phyloP scores from a whole-genome alignment of 1,284 basidiomycete species.

The Ustilago shanxiensis region DNA sequence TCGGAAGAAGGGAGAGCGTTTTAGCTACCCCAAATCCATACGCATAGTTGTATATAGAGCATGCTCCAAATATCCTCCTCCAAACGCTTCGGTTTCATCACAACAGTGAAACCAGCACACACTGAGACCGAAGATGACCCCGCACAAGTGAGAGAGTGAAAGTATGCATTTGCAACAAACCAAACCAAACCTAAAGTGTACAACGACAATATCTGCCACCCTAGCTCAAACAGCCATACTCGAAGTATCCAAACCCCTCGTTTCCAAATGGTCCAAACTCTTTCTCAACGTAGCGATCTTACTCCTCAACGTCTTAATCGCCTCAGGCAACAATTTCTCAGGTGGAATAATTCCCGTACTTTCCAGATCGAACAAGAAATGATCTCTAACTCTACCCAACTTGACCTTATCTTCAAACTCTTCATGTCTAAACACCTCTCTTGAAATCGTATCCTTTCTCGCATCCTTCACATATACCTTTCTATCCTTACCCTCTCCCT shows the following conservation, averaged over 20 bases:
- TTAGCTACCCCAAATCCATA: too few species aligned
- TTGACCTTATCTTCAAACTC: conserved; percentile 90
- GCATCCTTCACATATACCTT: conserved; percentile 78
- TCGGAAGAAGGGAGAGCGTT: conserved; percentile 56
- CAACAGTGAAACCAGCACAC: not conserved
- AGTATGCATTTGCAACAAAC: conserved; percentile 23
- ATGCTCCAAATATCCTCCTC: too few species aligned
- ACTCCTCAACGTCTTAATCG: conserved; percentile 83
- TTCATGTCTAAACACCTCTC: conserved; percentile 91
- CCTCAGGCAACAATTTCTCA: conserved; percentile 84
- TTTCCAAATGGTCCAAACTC: conserved; percentile 59
- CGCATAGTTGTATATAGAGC: not conserved
- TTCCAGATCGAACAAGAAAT: conserved; percentile 93
- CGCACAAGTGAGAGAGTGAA: too few species aligned
- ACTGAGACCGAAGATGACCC: too few species aligned
- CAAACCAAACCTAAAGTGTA: not conserved
- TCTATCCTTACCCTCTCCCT: conserved; percentile 74
- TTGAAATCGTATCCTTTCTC: conserved; percentile 88
- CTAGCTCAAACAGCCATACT: conserved; percentile 28
- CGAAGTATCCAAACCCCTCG: conserved; percentile 36
- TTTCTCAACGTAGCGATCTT: conserved; percentile 76
- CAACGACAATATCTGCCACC: too few species aligned
- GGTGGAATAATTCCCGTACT: conserved; percentile 89
- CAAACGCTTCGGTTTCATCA: not conserved
- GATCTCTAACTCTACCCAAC: conserved; percentile 87